phyloP scores from a whole-genome alignment of 2,329 filamentous ascomycete genomes.

The Aspergillus carbonarius region DNA sequence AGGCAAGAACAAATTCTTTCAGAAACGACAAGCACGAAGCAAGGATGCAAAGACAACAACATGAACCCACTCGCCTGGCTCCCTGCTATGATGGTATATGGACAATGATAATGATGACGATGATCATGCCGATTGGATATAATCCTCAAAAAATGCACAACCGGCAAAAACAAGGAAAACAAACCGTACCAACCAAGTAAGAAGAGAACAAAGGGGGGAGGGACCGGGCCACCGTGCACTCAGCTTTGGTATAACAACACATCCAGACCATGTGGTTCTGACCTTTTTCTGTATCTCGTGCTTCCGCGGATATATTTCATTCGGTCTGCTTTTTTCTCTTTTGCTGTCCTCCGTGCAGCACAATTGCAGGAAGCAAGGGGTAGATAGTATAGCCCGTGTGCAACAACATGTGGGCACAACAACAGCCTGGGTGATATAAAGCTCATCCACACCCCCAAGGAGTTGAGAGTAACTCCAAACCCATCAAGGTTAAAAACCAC shows the following conservation, averaged over 20 bases:
- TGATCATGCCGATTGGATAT: constrained; percentile 22
- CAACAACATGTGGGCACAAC: background rate
- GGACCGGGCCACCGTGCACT: background rate
- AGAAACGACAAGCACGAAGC: constrained; percentile 3
- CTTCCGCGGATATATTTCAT: background rate
- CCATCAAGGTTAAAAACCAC: background rate
- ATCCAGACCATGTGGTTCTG: constrained; percentile 3
- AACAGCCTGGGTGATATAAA: background rate
- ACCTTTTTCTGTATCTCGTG: background rate
- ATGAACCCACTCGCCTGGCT: constrained; percentile 27
- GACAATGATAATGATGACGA: constrained; percentile 22
- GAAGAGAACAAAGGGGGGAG: constrained; percentile 9
- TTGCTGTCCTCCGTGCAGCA: background rate
- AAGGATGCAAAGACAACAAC: constrained; percentile 8
- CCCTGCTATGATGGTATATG: constrained; percentile 32
- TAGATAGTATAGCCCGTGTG: background rate
- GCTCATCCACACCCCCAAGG: background rate
- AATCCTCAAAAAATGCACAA: constrained; percentile 19
- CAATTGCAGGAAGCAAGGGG: background rate
- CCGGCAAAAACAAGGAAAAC: constrained; percentile 9
- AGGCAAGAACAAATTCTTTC: constrained; percentile 11
- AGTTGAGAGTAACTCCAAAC: background rate
- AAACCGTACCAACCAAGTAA: background rate
- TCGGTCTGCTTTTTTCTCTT: background rate
- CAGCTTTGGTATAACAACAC: constrained; percentile 6